Evolutionary conservation across 148 eudicot species (phyloP), one percentile per base, ranked within the genome.

Genomic region (Suaeda aralocaspica): DNA sequence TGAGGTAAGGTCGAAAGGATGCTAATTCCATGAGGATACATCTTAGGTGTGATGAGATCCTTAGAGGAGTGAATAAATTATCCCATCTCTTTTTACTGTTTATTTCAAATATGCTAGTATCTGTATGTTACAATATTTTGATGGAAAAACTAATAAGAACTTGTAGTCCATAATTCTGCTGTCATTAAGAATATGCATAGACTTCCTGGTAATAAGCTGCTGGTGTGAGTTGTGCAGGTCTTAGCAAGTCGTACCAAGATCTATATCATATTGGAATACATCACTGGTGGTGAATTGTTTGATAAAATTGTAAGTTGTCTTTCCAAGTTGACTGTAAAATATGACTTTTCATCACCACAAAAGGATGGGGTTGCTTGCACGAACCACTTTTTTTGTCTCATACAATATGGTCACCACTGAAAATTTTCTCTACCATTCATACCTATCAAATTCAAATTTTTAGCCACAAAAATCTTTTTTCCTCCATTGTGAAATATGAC

Each of bases 201-300:
- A 33, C 42, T 9, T 2, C 30, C 52, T n/a, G 42, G 52, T 53
- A 59, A 53, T 66, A 61, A 65, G 45, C 29, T 58, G 53, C 22
- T 74, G 51, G 55, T 30, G 31, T 26, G 49, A 22, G 19, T 71
- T 58, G 46, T 79, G 49, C 80, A 94, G 99, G 99, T 94, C 48
- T 74, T 94, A 52, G 97, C 99, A 30, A 94, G 87, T 69, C 97
- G 97, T 25, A 94, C 93, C 21, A 94, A 94, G 86, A 91, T 94
- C 60, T 94, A 94, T 67, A 94, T 94, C 73, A 89, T 94, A 76
- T 73, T 94, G 86, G 99, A 94, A 78, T 94, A 84, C 76, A 86
- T 94, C 44, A 94, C 99, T 13, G 99, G 99, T 53, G 99, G 99
- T n/a, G 99, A 94, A 84, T 79, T 94, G 75, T 94, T 94, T 80